phyloP scores from a whole-genome alignment of 331 rosid genomes.

The Malus hybrid region DNA sequence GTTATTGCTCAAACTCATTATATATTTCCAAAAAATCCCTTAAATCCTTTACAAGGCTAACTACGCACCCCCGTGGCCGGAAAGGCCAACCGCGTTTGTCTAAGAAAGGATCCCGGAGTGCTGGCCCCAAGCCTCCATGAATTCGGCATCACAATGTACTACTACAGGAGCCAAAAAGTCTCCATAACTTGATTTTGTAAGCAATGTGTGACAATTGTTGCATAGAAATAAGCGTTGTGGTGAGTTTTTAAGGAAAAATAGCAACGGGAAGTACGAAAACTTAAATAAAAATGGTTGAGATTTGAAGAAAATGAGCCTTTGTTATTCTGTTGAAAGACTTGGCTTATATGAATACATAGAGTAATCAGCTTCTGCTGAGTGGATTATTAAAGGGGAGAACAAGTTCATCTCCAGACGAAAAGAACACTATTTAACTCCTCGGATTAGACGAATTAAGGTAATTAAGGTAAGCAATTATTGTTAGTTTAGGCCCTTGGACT shows the following conservation, averaged over 20 bases:
- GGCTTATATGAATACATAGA: neutral
- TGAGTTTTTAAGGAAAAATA: neutral
- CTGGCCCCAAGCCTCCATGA: neutral
- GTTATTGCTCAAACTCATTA: neutral
- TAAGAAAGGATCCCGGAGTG: neutral
- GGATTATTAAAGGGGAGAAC: conserved; percentile 57
- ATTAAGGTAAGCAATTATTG: conserved; percentile 11
- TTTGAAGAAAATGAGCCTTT: neutral
- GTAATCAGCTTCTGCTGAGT: neutral
- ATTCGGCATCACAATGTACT: no score
- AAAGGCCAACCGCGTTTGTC: neutral
- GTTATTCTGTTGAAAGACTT: neutral
- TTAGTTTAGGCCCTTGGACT: conserved; percentile 39
- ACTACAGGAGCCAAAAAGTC: no score
- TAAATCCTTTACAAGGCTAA: neutral
- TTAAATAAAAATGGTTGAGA: no score
- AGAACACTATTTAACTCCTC: neutral
- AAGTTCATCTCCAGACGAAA: conserved; percentile 80
- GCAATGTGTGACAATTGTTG: no score
- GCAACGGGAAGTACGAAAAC: neutral
- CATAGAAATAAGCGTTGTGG: no score
- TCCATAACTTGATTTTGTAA: no score
- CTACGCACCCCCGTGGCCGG: neutral
- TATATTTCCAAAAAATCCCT: neutral
- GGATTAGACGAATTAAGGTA: conserved; percentile 16